Evolutionary conservation across 2,329 filamentous ascomycete species (phyloP).

Genomic region (Sarocladiaceae sp.): DNA sequence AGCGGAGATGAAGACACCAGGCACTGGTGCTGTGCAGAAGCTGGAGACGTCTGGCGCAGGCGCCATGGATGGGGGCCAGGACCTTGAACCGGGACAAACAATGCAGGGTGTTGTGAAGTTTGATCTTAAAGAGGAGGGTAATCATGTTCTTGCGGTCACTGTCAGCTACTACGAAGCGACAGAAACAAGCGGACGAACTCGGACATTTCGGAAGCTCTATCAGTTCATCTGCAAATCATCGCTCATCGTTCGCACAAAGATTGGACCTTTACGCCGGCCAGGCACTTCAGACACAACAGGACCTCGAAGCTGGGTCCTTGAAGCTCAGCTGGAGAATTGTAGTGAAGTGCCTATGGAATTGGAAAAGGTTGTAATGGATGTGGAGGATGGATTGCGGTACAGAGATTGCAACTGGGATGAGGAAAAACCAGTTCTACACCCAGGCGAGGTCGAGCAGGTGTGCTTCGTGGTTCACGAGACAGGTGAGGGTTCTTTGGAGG

Average conservation of each 20-base stretch:
- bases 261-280: slow-evolving; percentile 52
- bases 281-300: slow-evolving; percentile 16
- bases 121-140: slow-evolving; percentile 89
- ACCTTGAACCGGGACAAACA: slow-evolving; percentile 60
- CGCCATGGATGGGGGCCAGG: slow-evolving; percentile 25
- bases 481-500: slow-evolving; percentile 31
- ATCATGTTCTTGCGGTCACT: slow-evolving; percentile 88
- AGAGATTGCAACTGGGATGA: slow-evolving; percentile 55
- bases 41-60: slow-evolving; percentile 46
- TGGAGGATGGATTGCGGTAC: slow-evolving; percentile 46
- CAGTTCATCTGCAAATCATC: slow-evolving; percentile 93
- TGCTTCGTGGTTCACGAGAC: slow-evolving; percentile 55
- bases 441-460: slow-evolving; percentile 62
- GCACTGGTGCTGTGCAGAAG: slow-evolving; percentile 52
- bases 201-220: slow-evolving; percentile 92
- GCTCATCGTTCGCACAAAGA: slow-evolving; percentile 86
- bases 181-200: slow-evolving; percentile 63
- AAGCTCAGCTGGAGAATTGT: slow-evolving; percentile 94
- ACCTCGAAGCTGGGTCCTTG: slow-evolving; percentile 64
- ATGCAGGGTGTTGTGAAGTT: slow-evolving; percentile 80
- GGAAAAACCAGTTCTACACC: slow-evolving; percentile 52
- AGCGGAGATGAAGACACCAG: slow-evolving; percentile 92
- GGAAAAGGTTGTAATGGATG: slow-evolving; percentile 57
- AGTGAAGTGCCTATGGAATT: slow-evolving; percentile 79
- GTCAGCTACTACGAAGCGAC: slow-evolving; percentile 89